A percentile compares a stretch with the other conserved stretches of the same genome.
phyloP scores from a whole-genome alignment of 768 basidiomycete species.

The Mycena indigotica region DNA sequence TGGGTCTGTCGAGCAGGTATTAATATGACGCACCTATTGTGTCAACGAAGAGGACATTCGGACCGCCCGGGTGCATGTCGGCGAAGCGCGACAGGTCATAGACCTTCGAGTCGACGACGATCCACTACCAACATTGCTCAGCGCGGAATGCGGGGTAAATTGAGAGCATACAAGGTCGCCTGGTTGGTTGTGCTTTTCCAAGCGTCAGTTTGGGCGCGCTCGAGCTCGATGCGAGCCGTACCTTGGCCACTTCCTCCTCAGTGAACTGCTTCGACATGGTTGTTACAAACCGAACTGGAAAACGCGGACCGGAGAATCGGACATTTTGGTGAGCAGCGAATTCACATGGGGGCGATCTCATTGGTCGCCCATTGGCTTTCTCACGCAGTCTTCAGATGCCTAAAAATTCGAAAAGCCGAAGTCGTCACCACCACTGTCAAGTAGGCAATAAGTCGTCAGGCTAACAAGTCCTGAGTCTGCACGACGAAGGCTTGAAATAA shows the following conservation, averaged over 20 bases:
- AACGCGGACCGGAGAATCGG: too few relatives aligned
- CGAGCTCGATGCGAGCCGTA: not conserved
- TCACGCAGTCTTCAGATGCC: too few relatives aligned
- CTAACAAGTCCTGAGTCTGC: too few relatives aligned
- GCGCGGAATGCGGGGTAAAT: not conserved
- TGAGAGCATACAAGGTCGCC: slow-evolving; percentile 67
- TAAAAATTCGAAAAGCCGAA: too few relatives aligned
- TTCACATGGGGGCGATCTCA: not conserved
- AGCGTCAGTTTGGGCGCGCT: not conserved
- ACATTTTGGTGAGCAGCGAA: not conserved
- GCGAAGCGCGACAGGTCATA: slow-evolving; percentile 83
- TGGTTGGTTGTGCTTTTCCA: slow-evolving; percentile 77
- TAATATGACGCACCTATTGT: slow-evolving; percentile 62
- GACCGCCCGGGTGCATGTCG: slow-evolving; percentile 82
- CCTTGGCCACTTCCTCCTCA: slow-evolving; percentile 22
- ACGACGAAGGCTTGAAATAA: too few relatives aligned
- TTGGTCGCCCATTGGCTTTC: not conserved
- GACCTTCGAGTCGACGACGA: slow-evolving; percentile 78
- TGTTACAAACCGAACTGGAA: not conserved
- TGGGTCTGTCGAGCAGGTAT: too few relatives aligned
- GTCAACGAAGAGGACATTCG: slow-evolving; percentile 68
- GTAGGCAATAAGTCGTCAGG: too few relatives aligned
- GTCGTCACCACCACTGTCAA: too few relatives aligned
- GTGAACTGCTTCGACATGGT: slow-evolving; percentile 13
- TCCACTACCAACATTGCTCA: slow-evolving; percentile 55